Evolutionary conservation across 1,139 yeast genomes (phyloP), one percentile per base, ranked within the genome.

Genomic region (Candida tetrigidarum): DNA sequence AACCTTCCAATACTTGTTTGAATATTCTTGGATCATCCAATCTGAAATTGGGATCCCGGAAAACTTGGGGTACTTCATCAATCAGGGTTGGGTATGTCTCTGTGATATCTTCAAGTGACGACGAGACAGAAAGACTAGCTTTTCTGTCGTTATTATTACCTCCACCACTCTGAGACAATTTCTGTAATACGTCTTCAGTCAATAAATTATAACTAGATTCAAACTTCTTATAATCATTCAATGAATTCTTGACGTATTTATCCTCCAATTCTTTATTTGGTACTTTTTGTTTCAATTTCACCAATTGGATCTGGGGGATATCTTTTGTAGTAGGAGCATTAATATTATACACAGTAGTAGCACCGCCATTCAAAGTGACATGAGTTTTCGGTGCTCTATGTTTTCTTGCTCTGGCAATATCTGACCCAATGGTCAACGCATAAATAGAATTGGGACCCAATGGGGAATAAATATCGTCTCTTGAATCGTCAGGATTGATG

Each of bases 1-100:
- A 62, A 41, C 77, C 74, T 44, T 81, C 88, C 28, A 87, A 76
- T 2, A 92, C 96, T 47, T 80, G 72, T 49, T 83, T 83, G 64
- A 93, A 93, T 1, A 85, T 76, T 47, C 97, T 74, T 3, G 97
- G 97, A 60, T 95, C 91, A 58, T 93, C 97, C 33, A 93, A 72
- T 51, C 90, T 76, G 64, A 93, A 93, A 42, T 84, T 78, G 5
- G 78, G 71, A 32, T 78, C 81, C 49, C 85, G 81, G 57, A 81
- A 95, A 2, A 89, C 81, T 4, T 67, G 64, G 0, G 99, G 98
- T 3, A 93, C 80, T 20, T 42, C 44, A 2, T 73, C 57, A 2
- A 67, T 45, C 41, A 57, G 50, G 16, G 36, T 37, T n/a, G 32
- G 16, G n/a, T 18, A 22, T 9, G 25, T 12, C 8, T 50, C 52